These are phyloP conservation scores for Apiospora phragmitis DNA, from an alignment of 2,329 filamentous ascomycete genomes.

Conservation along the genomic window DNA sequence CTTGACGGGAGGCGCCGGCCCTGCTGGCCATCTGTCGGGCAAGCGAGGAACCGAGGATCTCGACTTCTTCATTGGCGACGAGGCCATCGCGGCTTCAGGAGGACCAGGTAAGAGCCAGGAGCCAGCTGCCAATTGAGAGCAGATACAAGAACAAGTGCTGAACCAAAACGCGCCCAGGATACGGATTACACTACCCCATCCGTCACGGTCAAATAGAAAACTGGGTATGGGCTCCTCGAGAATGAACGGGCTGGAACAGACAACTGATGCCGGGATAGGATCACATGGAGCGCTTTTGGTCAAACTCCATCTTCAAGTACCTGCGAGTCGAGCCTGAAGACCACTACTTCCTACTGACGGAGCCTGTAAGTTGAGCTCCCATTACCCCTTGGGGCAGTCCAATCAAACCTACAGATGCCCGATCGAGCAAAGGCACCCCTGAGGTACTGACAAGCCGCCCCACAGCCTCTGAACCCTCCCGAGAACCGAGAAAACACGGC, in stretches of 20 bases:
- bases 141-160: neutral
- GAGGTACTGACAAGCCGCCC: slow-evolving; percentile 5
- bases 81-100: slow-evolving; percentile 79
- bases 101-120: slow-evolving; percentile 69
- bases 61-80: slow-evolving; percentile 98
- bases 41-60: slow-evolving; percentile 97
- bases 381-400: neutral
- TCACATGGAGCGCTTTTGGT: slow-evolving; percentile 99
- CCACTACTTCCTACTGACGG: slow-evolving; percentile 96
- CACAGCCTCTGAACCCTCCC: slow-evolving; percentile 89
- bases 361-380: slow-evolving; percentile 67
- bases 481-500: slow-evolving; percentile 99
- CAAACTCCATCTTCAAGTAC: slow-evolving; percentile 99
- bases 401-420: neutral
- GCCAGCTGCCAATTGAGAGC: neutral
- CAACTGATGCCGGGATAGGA: slow-evolving; percentile 58
- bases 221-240: slow-evolving; percentile 65
- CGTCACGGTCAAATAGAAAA: slow-evolving; percentile 98
- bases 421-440: neutral
- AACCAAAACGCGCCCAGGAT: slow-evolving; percentile 55
- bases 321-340: slow-evolving; percentile 97
- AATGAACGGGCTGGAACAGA: slow-evolving; percentile 12
- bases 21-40: slow-evolving; percentile 76
- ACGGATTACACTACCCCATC: slow-evolving; percentile 96
- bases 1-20: slow-evolving; percentile 85